Evolutionary conservation across 116 monocot genomes (phyloP), one percentile per base, ranked within the genome.

Genomic region (Papilionanthe hybrid): DNA sequence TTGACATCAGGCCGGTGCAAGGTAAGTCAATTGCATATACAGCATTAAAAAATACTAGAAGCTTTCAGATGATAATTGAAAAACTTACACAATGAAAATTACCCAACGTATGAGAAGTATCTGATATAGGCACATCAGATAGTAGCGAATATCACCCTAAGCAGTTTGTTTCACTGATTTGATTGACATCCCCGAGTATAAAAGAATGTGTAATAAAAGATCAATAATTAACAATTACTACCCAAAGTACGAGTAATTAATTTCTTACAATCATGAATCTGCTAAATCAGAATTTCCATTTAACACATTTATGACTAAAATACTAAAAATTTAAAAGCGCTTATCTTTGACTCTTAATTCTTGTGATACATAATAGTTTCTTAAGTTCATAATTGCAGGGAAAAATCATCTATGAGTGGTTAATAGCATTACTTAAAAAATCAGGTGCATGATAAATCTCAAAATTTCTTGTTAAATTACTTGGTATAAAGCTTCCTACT

Each of bases 201-300:
- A 15, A 12, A 69, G 69, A 32, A 30, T 69, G 69, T 37, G 69
- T 32, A 69, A 69, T 25, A 7, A 32, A 69, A 15, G 69, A 37
- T 29, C 37, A 37, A 37, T 69, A 69, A 69, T 32, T 69, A 4
- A 69, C 37, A 32, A 7, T 69, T 37, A 69, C 29, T 69, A 69
- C 15, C 30, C 28, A 32, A 37, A 30, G 32, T 69, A 27, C 32
- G 5, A 37, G 32, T 15, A 69, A 69, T 32, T 69, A 69, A 69
- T 65, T 23, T 65, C 69, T 69, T 37, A 15, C 37, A 17, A 69
- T 69, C 69, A 69, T 32, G 69, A 69, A 69, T 69, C 15, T 69
- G 37, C 32, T 69, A 15, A 37, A 69, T 69, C 15, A 30, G 5
- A 69, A 69, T 69, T 27, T 69, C 37, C 28, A 69, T 37, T 15